These are phyloP conservation scores for Hyparrhenia diplandra DNA, from an alignment of 176 grass and related monocot species.

Conservation along the genomic window DNA sequence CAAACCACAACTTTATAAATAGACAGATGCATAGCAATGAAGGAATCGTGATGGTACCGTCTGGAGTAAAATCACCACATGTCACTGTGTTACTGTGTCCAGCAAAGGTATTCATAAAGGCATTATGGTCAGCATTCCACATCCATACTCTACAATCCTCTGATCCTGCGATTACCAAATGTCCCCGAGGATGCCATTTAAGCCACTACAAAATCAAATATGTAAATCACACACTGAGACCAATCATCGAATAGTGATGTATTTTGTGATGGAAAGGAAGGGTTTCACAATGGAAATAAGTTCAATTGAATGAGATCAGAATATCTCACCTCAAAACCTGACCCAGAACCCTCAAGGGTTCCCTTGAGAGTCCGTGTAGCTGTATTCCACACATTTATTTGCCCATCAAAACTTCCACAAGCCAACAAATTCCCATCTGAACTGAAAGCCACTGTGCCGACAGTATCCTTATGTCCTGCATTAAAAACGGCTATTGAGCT, in stretches of 20 bases:
- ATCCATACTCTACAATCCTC: conserved; percentile 84
- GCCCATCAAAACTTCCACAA: conserved; percentile 78
- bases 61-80: conserved; percentile 82
- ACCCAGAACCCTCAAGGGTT: conserved; percentile 73
- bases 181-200: conserved; percentile 84
- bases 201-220: conserved; percentile 63
- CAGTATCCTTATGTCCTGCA: conserved; percentile 74
- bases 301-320: conserved; percentile 6
- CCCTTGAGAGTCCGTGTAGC: conserved; percentile 47
- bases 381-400: conserved; percentile 69
- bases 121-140: conserved; percentile 80
- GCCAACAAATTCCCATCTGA: conserved; percentile 85
- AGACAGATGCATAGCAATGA: neutral
- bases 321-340: conserved; percentile 75
- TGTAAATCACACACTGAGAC: neutral
- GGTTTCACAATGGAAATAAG: neutral
- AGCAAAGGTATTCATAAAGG: conserved; percentile 67
- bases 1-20: neutral
- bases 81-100: conserved; percentile 79
- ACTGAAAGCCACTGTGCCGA: conserved; percentile 68
- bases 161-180: conserved; percentile 82
- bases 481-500: neutral
- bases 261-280: too few species aligned
- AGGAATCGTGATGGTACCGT: conserved; percentile 45
- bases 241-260: neutral